Conservation (phyloP, 129 eudicot species). For the Pulicaria dysenterica region DNA sequence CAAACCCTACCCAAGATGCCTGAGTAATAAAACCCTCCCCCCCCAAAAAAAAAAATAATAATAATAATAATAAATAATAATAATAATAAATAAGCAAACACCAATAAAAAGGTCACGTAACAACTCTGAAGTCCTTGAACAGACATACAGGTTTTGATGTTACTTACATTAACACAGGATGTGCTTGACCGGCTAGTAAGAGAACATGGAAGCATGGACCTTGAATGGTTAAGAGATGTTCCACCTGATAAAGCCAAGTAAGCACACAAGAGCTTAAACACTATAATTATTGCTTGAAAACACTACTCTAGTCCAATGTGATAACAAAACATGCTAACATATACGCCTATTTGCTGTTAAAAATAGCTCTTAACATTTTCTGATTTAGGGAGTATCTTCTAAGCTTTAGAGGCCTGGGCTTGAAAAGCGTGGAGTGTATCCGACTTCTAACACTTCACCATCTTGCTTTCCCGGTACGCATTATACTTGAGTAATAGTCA, state of each 20-base stretch:
- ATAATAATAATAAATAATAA: too few relatives aligned
- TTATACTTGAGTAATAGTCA: conserved; percentile 12
- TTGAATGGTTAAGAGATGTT: conserved; percentile 97
- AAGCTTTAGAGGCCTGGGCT: conserved; percentile 83
- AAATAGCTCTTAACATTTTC: conserved; percentile 27
- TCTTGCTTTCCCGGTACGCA: conserved; percentile 90
- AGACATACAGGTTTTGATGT: conserved; percentile 15
- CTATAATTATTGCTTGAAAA: background rate
- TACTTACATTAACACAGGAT: conserved; percentile 50
- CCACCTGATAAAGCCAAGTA: conserved; percentile 99
- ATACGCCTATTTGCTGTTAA: background rate
- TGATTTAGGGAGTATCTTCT: conserved; percentile 72
- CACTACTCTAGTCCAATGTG: background rate
- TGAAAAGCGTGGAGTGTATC: conserved; percentile 91
- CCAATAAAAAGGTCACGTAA: too few relatives aligned
- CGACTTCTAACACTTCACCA: conserved; percentile 89
- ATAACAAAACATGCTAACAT: conserved; percentile 3
- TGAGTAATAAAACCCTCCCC: too few relatives aligned
- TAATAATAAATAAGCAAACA: too few relatives aligned
- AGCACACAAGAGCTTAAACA: conserved; percentile 27
- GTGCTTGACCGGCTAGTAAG: conserved; percentile 74
- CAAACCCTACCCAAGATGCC: background rate
- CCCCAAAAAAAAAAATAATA: too few relatives aligned
- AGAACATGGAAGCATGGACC: conserved; percentile 89
- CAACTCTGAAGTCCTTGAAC: conserved; percentile 2